These are phyloP conservation scores for Sugiyamaella castrensis DNA, from an alignment of 1,139 yeast genomes.

Conservation along the genomic window DNA sequence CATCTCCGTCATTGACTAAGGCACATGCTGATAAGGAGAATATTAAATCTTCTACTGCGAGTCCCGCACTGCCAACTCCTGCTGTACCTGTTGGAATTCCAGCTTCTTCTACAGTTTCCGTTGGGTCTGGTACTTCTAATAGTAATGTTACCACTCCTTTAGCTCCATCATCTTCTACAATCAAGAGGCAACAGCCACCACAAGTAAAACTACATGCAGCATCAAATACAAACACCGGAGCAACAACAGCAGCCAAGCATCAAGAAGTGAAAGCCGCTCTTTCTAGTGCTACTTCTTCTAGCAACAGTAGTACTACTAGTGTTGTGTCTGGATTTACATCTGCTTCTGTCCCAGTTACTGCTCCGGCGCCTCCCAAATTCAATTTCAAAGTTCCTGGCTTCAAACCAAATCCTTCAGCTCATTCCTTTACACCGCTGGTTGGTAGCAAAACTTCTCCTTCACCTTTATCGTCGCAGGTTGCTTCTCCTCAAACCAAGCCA, in stretches of 20 bases:
- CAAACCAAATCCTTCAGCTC: slow-evolving; percentile 69
- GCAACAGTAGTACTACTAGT: no score
- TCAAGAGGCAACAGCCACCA: no score
- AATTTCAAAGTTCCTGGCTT: slow-evolving; percentile 59
- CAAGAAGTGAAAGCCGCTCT: no score
- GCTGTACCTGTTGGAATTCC: slow-evolving; percentile 11
- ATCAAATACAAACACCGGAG: no score
- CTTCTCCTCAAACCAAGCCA: slow-evolving; percentile 14
- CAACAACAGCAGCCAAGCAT: no score
- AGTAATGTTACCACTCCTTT: no score
- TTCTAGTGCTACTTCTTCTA: no score
- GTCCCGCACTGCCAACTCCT: neutral
- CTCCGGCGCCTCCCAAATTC: slow-evolving; percentile 40
- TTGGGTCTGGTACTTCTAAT: neutral
- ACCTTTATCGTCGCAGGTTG: slow-evolving; percentile 8
- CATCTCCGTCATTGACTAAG: slow-evolving; percentile 24
- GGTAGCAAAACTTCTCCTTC: slow-evolving; percentile 20
- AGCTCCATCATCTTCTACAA: no score
- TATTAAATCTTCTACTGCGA: slow-evolving; percentile 8
- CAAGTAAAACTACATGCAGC: no score
- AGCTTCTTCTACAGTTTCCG: neutral
- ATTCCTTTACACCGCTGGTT: slow-evolving; percentile 59
- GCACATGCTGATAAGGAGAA: slow-evolving; percentile 1
- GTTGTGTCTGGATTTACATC: neutral
- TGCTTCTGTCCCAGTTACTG: slow-evolving; percentile 9